Percentiles rank a stretch among this genome's conserved stretches.
Conservation (phyloP, 2,329 filamentous ascomycete species). For the Neonectria sp. region DNA sequence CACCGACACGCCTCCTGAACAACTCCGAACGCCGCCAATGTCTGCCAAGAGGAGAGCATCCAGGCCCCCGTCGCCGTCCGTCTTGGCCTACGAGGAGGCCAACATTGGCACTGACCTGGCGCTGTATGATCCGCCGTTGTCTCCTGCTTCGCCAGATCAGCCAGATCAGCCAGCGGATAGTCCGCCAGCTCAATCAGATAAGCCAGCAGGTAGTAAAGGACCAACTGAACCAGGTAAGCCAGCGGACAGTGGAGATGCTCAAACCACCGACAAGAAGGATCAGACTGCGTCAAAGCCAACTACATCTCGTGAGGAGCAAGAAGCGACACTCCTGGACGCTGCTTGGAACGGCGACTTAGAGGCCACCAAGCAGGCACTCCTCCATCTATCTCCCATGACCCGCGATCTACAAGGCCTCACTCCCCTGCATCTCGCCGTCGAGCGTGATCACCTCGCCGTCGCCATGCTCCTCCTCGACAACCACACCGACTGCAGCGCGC, state of each 20-base stretch:
- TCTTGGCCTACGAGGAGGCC: constrained; percentile 19
- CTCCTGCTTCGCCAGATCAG: background rate
- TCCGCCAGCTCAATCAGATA: background rate
- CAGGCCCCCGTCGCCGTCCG: constrained; percentile 20
- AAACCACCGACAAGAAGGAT: background rate
- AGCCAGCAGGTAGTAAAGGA: background rate
- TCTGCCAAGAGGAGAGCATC: background rate
- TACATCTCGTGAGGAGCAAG: constrained; percentile 28
- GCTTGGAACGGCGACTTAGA: constrained; percentile 53
- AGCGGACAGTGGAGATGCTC: background rate
- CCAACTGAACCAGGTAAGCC: background rate
- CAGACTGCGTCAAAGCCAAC: background rate
- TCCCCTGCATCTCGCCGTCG: constrained; percentile 50
- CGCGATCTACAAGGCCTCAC: constrained; percentile 51
- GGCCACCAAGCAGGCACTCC: constrained; percentile 44
- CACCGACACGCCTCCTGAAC: background rate
- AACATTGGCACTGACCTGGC: constrained; percentile 13
- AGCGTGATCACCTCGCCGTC: constrained; percentile 51
- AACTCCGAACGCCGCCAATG: background rate
- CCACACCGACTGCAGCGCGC: constrained; percentile 44
- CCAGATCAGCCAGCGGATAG: background rate
- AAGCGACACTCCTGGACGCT: constrained; percentile 49
- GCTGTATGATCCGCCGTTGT: background rate
- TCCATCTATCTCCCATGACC: constrained; percentile 40
- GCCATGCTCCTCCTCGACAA: constrained; percentile 53